Base-by-base conservation (phyloP, 2,329 filamentous ascomycete genomes). In the Phialophora tarda region DNA sequence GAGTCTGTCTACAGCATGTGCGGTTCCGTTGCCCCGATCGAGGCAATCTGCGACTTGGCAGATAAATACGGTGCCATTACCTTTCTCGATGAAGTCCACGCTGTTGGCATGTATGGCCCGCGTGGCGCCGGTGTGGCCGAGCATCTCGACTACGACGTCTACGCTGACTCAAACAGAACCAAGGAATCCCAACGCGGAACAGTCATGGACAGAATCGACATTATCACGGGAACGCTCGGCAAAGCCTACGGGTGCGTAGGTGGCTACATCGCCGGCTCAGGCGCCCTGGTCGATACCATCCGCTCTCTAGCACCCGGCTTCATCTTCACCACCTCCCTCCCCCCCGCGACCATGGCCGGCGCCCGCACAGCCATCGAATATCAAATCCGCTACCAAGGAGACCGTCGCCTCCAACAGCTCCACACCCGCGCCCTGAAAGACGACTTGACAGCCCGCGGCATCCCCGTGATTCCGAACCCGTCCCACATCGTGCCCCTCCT, bases 1-100 rank as follows among this genome's bases (percentile, higher is more conserved):
- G 95, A 99, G 81, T 97, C 93, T 32, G 95, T 99, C 3, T 99
- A 99, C 82, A 97, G 93, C 83, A 99, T 99, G 95, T 99, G 95
- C 77, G 95, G 95, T 69, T 97, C 93, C 17, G 92, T 99, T 77
- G 95, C 93, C 0, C 95, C 95, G 0, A 99, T 99, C 73, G 92
- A 93, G 80, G 90, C 90, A 76, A 98, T 99, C 69, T 98, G 94
- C 78, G 93, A 99, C 77, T 83, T 99, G 62, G 94, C 95, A 10
- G 93, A 98, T 70, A 97, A 97, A 83, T 99, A 99, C 77, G 95
- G 95, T 66, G 95, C 95, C 47, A 89, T 99, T 71, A 99, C 95
- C 74, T 99, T 99, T 79, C 84, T 97, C 77, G 95, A 99, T 77
- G 95, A 99, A 87, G 95, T 99, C 68, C 95, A 99, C 81, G 95